Evolutionary conservation across 768 basidiomycete species (phyloP).

Genomic region (Cystofilobasidium macerans): DNA sequence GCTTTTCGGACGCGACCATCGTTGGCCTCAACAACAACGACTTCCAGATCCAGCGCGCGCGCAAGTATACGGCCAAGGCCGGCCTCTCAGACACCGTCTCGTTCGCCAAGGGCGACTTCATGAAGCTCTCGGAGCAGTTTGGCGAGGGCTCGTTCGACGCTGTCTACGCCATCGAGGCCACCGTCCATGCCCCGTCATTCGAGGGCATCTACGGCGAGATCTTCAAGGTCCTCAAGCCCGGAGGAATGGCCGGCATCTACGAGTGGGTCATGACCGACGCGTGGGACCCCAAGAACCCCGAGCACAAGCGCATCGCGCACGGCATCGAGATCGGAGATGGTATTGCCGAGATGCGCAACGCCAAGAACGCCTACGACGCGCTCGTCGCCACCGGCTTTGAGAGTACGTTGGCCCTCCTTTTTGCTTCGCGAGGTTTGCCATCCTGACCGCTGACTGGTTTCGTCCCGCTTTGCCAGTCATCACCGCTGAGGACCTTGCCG

Average conservation of each 20-base stretch:
- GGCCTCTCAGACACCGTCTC: conserved; percentile 65
- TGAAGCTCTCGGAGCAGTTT: conserved; percentile 83
- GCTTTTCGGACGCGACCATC: conserved; percentile 60
- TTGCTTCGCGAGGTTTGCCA: background rate
- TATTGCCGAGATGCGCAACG: conserved; percentile 89
- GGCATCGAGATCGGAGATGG: conserved; percentile 75
- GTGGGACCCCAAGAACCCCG: conserved; percentile 65
- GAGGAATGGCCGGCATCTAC: conserved; percentile 86
- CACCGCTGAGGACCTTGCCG: conserved; percentile 22
- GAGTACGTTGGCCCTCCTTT: conserved; percentile 42
- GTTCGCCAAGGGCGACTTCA: conserved; percentile 85
- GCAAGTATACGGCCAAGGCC: conserved; percentile 60
- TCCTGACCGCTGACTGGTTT: background rate
- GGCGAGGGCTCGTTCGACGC: conserved; percentile 91
- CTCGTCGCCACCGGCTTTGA: conserved; percentile 72
- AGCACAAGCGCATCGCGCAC: conserved; percentile 84
- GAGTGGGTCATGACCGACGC: conserved; percentile 98
- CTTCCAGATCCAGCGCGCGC: conserved; percentile 81
- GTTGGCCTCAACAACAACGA: conserved; percentile 68
- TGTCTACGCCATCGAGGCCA: conserved; percentile 96
- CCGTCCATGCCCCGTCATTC: conserved; percentile 88
- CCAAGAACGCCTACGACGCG: conserved; percentile 59
- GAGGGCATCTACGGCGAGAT: conserved; percentile 94
- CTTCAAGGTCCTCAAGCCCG: conserved; percentile 84
- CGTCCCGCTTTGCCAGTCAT: conserved; percentile 10